Evolutionary conservation across 768 basidiomycete genomes (phyloP).

Genomic region (Tulasnella sp.): DNA sequence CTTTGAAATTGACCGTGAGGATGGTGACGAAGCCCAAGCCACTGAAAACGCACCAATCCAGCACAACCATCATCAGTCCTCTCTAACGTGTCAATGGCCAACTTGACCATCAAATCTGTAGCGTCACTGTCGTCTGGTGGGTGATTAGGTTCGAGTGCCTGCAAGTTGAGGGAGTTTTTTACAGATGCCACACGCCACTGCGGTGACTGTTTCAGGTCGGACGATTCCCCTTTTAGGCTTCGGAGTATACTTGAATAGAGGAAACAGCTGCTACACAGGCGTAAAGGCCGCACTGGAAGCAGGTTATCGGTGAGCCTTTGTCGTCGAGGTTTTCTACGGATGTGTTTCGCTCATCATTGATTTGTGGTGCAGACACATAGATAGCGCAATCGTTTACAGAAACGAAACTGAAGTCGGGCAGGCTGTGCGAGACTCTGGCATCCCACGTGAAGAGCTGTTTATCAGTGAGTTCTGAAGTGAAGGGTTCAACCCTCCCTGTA

Average conservation of each 20-base stretch:
- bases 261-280: slow-evolving; percentile 31
- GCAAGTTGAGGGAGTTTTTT: too few relatives aligned
- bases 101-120: not conserved
- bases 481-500: not conserved
- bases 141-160: not conserved
- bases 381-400: slow-evolving; percentile 57
- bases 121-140: not conserved
- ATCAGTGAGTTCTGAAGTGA: slow-evolving; percentile 40
- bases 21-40: not conserved
- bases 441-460: slow-evolving; percentile 51
- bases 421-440: slow-evolving; percentile 31
- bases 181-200: not conserved
- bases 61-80: not conserved
- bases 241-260: slow-evolving; percentile 50
- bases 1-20: not conserved
- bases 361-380: slow-evolving; percentile 43
- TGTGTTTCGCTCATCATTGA: not conserved
- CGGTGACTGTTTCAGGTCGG: slow-evolving; percentile 30
- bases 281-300: slow-evolving; percentile 49
- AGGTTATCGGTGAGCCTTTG: slow-evolving; percentile 44
- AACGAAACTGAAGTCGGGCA: slow-evolving; percentile 23
- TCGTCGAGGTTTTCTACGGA: not conserved
- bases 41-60: not conserved
- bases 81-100: not conserved
- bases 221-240: slow-evolving; percentile 56